Evolutionary conservation across 2,329 filamentous ascomycete genomes (phyloP).

Genomic region (Tolypocladium endophyticum): DNA sequence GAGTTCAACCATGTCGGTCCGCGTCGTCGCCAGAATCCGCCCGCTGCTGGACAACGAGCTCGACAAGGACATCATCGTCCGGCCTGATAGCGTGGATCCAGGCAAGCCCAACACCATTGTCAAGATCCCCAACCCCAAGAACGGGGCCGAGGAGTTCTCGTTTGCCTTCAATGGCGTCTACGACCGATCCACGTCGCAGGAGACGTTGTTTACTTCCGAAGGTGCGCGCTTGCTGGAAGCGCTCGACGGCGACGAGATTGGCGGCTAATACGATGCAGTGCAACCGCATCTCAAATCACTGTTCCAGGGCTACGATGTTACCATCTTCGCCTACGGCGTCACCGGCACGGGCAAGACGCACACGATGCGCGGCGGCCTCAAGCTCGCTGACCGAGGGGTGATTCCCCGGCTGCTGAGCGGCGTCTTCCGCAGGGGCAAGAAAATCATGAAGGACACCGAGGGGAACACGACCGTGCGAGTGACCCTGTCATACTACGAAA

Average conservation of each 20-base stretch:
- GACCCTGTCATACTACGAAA: conserved; percentile 84
- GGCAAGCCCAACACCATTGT: conserved; percentile 58
- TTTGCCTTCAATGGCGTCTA: conserved; percentile 95
- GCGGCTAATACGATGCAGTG: conserved; percentile 43
- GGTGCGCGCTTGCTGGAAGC: conserved; percentile 38
- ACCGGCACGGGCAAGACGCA: conserved; percentile 93
- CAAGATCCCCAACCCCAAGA: conserved; percentile 89
- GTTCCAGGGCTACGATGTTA: conserved; percentile 80
- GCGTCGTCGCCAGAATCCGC: conserved; percentile 83
- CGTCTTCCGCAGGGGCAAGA: conserved; percentile 77
- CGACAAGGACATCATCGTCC: conserved; percentile 79
- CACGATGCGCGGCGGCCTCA: conserved; percentile 87
- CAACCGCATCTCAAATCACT: conserved; percentile 83
- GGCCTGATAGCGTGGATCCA: conserved; percentile 50
- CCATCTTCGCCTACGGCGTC: conserved; percentile 86
- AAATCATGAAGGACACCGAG: conserved; percentile 68
- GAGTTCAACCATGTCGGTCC: conserved; percentile 47
- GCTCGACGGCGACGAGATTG: not conserved
- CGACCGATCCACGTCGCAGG: conserved; percentile 67
- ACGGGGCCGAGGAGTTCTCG: conserved; percentile 79
- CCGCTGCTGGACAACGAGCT: conserved; percentile 78
- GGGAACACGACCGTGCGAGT: conserved; percentile 64
- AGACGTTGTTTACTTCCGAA: conserved; percentile 81
- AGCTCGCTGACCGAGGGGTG: conserved; percentile 74
- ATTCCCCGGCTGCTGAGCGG: conserved; percentile 78